Base-by-base conservation (phyloP, 176 grass and related monocot species). In the Avena atlantica region DNA sequence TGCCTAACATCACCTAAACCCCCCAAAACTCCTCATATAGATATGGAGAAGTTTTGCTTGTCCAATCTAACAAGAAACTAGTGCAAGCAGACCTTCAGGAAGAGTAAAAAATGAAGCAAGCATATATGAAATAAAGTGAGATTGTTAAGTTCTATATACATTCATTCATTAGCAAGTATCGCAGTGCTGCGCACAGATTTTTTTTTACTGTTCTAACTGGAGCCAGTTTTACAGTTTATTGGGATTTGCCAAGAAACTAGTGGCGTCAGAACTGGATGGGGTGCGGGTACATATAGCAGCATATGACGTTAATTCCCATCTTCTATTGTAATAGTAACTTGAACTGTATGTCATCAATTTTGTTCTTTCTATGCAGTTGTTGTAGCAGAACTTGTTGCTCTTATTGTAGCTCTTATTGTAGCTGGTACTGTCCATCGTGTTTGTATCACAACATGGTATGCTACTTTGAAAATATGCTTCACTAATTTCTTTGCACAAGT, bases 401-500 rank as follows among this genome's bases (percentile, higher is more conserved):
- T 97, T 86, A 81, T 94, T 86, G 78, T 92, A 92, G 92, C 97
- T 87, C 91, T 97, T 86, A 81, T 94, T 86, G 78, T 92, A 92
- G 97, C 94, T 82, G 79, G 90, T 36, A 99, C 97, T 55, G 87
- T 99, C 81, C 94, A 99, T 67, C 94, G 94, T 0, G 97, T 99
- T 67, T 99, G 97, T 75, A 94, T 99, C 89, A 99, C 97, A 50
- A 94, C 97, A 86, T 99, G 97, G 97, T 99, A 99, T 61, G 70
- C 25, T 65, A 58, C 52, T 25, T 76, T 89, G 24, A 68, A 44
- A 37, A 66, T 37, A 66, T 37, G 67, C 57, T 63, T 44, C 5
- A 47, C 4, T 29, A 11, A 19, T 24, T 80, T 61, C 12, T 86
- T 75, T 81, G 20, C 61, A 62, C 77, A 2, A 77, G 9, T 8